Conservation (phyloP, 495 filamentous ascomycete species). For the Aspergillus coremiiformis region DNA sequence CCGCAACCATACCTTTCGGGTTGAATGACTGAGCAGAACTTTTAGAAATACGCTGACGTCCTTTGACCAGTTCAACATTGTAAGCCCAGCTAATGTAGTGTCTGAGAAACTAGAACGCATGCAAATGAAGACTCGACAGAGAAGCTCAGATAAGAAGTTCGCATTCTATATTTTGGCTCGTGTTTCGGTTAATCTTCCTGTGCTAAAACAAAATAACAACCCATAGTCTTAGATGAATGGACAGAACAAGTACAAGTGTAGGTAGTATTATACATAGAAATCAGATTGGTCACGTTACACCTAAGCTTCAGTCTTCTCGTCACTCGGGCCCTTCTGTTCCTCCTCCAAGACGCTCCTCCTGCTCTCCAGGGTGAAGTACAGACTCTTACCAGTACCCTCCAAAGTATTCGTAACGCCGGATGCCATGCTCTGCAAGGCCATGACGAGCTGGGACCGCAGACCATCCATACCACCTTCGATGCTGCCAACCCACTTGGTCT, state of each 20-base stretch:
- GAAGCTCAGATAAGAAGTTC: neutral
- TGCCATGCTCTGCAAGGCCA: constrained; percentile 67
- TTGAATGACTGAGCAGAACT: too few relatives aligned
- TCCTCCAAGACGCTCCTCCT: constrained; percentile 71
- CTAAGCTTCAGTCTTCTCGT: constrained; percentile 30
- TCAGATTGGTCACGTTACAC: constrained; percentile 5
- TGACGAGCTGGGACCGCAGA: constrained; percentile 72
- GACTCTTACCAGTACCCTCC: constrained; percentile 66
- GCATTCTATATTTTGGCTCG: constrained; percentile 8
- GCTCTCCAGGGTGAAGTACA: constrained; percentile 81
- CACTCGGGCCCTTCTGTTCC: constrained; percentile 41
- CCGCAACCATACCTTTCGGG: too few relatives aligned
- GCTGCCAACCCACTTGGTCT: constrained; percentile 76
- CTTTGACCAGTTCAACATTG: too few relatives aligned
- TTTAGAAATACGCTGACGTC: too few relatives aligned
- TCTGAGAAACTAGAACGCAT: neutral
- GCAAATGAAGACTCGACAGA: neutral
- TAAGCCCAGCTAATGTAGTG: neutral
- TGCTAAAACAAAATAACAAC: constrained; percentile 19
- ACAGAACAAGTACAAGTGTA: constrained; percentile 11
- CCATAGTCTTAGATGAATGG: constrained; percentile 11
- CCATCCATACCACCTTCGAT: constrained; percentile 77
- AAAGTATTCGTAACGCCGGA: constrained; percentile 62
- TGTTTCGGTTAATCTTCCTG: constrained; percentile 4
- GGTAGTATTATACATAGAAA: constrained; percentile 34